Conservation (phyloP, 176 grass and related monocot genomes). For the Carex scoparia region DNA sequence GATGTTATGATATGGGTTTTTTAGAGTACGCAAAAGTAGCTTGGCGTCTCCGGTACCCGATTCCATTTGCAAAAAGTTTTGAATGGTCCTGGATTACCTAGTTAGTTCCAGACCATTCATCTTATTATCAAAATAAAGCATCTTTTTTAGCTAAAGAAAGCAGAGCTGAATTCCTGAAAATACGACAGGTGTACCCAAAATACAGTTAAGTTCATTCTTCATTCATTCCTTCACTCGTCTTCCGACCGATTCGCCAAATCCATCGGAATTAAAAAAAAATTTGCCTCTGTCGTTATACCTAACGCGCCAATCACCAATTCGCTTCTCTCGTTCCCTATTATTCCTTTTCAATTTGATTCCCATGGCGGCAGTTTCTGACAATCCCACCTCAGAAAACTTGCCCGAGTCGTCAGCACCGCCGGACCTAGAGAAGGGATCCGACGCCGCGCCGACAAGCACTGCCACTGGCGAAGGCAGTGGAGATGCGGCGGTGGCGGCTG, state of each 20-base stretch:
- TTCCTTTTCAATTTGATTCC: background rate
- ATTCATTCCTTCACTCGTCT: slow-evolving; percentile 17
- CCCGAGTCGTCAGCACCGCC: background rate
- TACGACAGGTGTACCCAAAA: slow-evolving; percentile 10
- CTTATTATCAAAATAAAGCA: background rate
- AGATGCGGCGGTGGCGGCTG: background rate
- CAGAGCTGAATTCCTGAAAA: background rate
- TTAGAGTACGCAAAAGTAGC: background rate
- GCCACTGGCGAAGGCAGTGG: background rate
- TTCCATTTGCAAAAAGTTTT: background rate
- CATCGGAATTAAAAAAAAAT: background rate
- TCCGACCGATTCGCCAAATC: slow-evolving; percentile 19
- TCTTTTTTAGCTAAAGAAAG: background rate
- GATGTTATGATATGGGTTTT: background rate
- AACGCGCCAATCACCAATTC: background rate
- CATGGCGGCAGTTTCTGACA: slow-evolving; percentile 12
- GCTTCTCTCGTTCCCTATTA: background rate
- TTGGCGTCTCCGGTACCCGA: background rate
- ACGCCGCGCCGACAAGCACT: background rate
- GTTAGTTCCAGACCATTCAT: background rate
- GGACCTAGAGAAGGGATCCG: slow-evolving; percentile 8
- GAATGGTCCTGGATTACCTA: background rate
- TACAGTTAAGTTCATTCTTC: background rate
- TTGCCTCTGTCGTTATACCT: background rate
- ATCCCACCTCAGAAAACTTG: background rate